Evolutionary conservation across 305 asterid species (phyloP), one percentile per base, ranked within the genome.

Genomic region (Vinca major): DNA sequence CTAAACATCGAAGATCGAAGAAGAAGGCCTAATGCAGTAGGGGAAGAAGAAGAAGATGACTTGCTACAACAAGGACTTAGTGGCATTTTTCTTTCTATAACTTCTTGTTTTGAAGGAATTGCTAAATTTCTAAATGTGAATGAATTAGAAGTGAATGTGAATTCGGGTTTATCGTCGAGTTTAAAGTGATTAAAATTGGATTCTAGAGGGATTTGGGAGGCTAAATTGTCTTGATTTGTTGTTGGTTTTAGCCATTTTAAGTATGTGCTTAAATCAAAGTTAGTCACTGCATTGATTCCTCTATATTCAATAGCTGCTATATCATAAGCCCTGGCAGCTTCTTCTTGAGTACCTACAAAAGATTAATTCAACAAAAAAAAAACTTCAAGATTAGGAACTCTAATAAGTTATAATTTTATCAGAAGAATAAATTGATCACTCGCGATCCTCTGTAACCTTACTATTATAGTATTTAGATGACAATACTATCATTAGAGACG

Each of bases 261-360:
- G 79, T 86, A 89, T 68, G 85, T 75, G 83, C 81, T 82, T 68
- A 85, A 61, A 20, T 87, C 93, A 40, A 89, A 86, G 80, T 86
- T 85, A 20, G 96, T 86, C 12, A 86, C 86, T 52, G 91, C 88
- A 48, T 89, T 82, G 67, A 76, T 81, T 63, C 91, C 93, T 71
- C 88, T 82, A 66, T 82, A 85, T 58, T 88, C 93, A 48, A 85
- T 84, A 5, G 94, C 96, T 57, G 96, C 94, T 39, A 85, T 74
- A 63, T 87, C 92, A 61, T 87, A 87, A 12, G 92, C 96, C 21
- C 81, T 84, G 20, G 95, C 95, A 16, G 87, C 96, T 56, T 87
- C 96, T 76, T 89, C 92, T 79, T 86, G 92, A 19, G 92, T 89
- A 40, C 88, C 96, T 87, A 33, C 66, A 60, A 39, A 7, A 63